These are phyloP conservation scores for Poteriospumella lacustris DNA, from an alignment of 108 stramenopile species.

Conservation along the genomic window DNA sequence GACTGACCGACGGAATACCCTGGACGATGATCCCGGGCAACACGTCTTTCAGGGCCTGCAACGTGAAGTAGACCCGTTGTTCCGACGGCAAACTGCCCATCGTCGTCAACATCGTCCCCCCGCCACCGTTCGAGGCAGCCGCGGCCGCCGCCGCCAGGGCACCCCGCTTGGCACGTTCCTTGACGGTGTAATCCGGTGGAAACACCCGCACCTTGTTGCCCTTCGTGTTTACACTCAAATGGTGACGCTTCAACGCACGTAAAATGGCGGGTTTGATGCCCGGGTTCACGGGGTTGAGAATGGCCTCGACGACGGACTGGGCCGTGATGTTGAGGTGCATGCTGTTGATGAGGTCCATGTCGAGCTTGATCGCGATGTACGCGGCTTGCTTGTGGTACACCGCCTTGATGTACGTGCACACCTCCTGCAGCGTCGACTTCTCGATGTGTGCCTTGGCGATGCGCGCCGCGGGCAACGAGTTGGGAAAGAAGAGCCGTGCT, in stretches of 20 bases:
- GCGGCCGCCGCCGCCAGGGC: neutral
- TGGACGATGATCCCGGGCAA: constrained; percentile 88
- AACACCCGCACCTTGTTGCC: constrained; percentile 70
- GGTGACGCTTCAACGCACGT: constrained; percentile 61
- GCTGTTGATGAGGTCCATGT: constrained; percentile 75
- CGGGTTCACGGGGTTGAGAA: constrained; percentile 58
- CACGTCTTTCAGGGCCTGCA: constrained; percentile 82
- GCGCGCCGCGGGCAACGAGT: constrained; percentile 69
- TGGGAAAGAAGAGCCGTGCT: constrained; percentile 72
- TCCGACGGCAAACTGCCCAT: neutral
- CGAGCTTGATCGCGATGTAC: constrained; percentile 84
- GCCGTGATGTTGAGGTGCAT: constrained; percentile 83
- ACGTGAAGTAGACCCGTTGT: constrained; percentile 62
- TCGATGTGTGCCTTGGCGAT: constrained; percentile 94
- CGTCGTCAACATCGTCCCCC: neutral
- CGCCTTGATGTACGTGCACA: constrained; percentile 78
- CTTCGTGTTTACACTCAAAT: constrained; percentile 63
- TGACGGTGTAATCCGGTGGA: constrained; percentile 64
- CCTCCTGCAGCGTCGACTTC: constrained; percentile 78
- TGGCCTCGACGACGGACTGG: constrained; percentile 63
- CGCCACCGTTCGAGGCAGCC: neutral
- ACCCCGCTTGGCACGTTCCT: neutral
- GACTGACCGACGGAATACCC: constrained; percentile 82
- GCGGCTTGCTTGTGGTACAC: constrained; percentile 70
- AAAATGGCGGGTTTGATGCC: constrained; percentile 64